Evolutionary conservation across 106 monocot species (phyloP).

Genomic region (Chionographis japonica): DNA sequence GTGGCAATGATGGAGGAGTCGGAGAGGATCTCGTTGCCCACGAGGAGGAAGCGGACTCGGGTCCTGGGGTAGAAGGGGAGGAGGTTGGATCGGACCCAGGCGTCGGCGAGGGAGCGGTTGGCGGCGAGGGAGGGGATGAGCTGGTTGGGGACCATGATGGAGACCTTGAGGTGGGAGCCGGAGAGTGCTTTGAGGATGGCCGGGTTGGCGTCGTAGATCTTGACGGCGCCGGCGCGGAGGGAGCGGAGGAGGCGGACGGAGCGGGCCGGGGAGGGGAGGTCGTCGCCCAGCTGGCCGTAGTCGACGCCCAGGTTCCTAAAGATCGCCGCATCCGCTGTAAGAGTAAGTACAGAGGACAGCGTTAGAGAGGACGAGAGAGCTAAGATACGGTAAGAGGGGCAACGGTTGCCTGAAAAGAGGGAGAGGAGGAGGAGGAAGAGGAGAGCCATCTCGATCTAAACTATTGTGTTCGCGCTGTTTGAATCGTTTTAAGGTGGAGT

Average conservation of each 20-base stretch:
- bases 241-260: slow-evolving; percentile 45
- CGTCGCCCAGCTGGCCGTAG: slow-evolving; percentile 83
- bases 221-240: slow-evolving; percentile 57
- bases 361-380: neutral
- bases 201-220: slow-evolving; percentile 87
- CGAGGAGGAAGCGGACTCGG: too few species aligned
- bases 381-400: neutral
- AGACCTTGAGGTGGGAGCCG: slow-evolving; percentile 38
- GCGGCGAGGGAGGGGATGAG: slow-evolving; percentile 64
- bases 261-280: slow-evolving; percentile 59
- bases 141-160: slow-evolving; percentile 90
- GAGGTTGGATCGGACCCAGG: slow-evolving; percentile 61
- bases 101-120: slow-evolving; percentile 51
- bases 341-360: neutral
- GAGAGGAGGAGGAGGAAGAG: neutral
- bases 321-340: slow-evolving; percentile 1
- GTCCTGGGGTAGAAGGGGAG: too few species aligned
- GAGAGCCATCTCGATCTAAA: too few species aligned
- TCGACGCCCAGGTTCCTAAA: slow-evolving; percentile 56
- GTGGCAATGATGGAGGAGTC: slow-evolving; percentile 47
- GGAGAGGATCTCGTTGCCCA: slow-evolving; percentile 24
- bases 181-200: slow-evolving; percentile 63
- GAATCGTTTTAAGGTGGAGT: too few species aligned
- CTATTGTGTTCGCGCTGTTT: too few species aligned
- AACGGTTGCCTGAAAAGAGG: neutral